These are phyloP conservation scores for Kitagawia praeruptora DNA, from an alignment of 129 eudicot species.

Conservation along the genomic window DNA sequence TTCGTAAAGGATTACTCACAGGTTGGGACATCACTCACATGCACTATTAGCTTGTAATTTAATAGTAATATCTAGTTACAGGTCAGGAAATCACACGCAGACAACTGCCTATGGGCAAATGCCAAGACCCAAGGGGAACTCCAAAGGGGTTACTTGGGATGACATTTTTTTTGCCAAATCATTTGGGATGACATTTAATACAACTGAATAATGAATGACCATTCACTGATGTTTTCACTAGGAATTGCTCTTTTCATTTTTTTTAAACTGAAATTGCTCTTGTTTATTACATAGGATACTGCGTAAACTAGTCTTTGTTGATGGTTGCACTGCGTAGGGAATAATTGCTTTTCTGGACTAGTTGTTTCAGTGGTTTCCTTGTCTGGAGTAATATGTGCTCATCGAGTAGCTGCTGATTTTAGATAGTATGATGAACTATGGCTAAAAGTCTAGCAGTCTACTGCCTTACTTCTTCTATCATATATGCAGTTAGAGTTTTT, in stretches of 20 bases:
- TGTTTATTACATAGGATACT: no score
- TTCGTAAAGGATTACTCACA: no score
- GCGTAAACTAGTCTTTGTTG: background rate
- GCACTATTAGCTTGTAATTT: no score
- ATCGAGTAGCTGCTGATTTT: slow-evolving; percentile 88
- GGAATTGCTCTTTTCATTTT: no score
- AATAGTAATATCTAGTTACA: slow-evolving; percentile 15
- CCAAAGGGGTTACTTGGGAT: background rate
- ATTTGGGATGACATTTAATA: slow-evolving; percentile 93
- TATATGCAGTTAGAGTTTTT: background rate
- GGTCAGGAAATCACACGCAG: slow-evolving; percentile 97
- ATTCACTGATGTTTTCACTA: background rate
- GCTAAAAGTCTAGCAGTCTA: background rate
- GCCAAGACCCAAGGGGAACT: slow-evolving; percentile 41
- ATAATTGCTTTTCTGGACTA: slow-evolving; percentile 98
- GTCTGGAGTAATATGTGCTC: slow-evolving; percentile 95
- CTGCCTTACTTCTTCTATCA: background rate
- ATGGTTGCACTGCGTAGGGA: slow-evolving; percentile 77
- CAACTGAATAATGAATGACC: slow-evolving; percentile 51
- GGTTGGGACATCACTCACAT: no score
- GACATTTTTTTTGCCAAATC: no score
- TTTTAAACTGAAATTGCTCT: no score
- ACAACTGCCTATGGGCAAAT: slow-evolving; percentile 79
- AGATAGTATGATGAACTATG: slow-evolving; percentile 29
- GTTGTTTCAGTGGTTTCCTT: slow-evolving; percentile 98